These are phyloP conservation scores for Lasiodiplodia gonubiensis DNA, from an alignment of 2,329 filamentous ascomycete species.

Conservation along the genomic window DNA sequence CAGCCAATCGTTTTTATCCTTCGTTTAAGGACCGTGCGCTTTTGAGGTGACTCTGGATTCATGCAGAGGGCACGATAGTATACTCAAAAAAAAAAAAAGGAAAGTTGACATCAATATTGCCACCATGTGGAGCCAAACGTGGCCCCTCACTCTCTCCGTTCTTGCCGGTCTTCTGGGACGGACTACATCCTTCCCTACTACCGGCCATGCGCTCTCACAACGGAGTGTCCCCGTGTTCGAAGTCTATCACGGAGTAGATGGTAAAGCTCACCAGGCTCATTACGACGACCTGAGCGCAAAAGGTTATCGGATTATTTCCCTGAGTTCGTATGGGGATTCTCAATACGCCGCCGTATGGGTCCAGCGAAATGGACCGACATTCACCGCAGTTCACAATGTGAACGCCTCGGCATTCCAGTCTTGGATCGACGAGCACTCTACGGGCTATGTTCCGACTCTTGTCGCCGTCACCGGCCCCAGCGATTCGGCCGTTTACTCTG, in stretches of 20 bases:
- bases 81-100: too few relatives aligned
- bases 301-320: slow-evolving; percentile 33
- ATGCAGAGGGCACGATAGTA: too few relatives aligned
- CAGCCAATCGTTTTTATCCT: neutral
- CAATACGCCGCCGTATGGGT: slow-evolving; percentile 36
- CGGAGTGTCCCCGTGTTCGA: neutral
- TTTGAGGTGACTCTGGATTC: too few relatives aligned
- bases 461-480: slow-evolving; percentile 35
- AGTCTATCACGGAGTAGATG: neutral
- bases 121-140: neutral
- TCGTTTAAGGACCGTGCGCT: neutral
- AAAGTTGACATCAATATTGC: neutral
- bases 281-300: slow-evolving; percentile 30
- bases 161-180: neutral
- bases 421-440: slow-evolving; percentile 30
- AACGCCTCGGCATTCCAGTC: slow-evolving; percentile 32
- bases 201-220: neutral
- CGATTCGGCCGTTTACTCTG: slow-evolving; percentile 34
- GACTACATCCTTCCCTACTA: neutral
- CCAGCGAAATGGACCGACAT: slow-evolving; percentile 31
- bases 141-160: neutral
- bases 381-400: slow-evolving; percentile 33
- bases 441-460: slow-evolving; percentile 33
- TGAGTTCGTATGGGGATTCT: slow-evolving; percentile 33
- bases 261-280: neutral